Base-by-base conservation (phyloP, 2,329 filamentous ascomycete genomes). In the Nemania bipapillata region DNA sequence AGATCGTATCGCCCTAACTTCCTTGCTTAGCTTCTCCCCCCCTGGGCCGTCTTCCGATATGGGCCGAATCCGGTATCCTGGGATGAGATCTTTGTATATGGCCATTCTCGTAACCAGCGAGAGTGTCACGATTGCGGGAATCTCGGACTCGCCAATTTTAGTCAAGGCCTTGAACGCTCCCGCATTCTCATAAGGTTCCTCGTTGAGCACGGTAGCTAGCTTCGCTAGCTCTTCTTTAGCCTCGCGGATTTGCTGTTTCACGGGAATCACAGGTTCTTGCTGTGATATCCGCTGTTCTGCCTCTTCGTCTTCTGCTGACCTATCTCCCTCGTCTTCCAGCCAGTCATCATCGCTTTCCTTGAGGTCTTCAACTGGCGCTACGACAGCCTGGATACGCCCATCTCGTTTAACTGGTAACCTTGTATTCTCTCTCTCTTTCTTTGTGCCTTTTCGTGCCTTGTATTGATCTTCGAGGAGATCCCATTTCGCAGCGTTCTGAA, bases 31-130 rank as follows among this genome's bases (percentile, higher is more conserved):
- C 79, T 96, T 96, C 71, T 90, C 90, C 66, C 87, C 87, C 67
- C 87, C 87, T 77, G 91, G 86, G 52, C 91, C 89, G 35, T 93
- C 91, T 68, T 96, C 93, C 0, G 87, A 85, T 3, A 93, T 83
- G 1, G 93, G 92, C 20, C 96, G 90, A 83, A 99, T 98, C 69
- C 96, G 88, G 79, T 99, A 99, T 24, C 96, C 96, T 0, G 96
- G 96, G 67, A 99, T 98, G 54, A 97, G 88, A 80, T 98, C 96
- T 79, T 95, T 97, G 85, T 95, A 99, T 12, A 98, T 89, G 0
- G 94, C 88, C 78, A 96, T 86, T 80, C 97, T 94, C 24, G 96
- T 93, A 55, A 91, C 92, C 71, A 99, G 83, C 6, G 92, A 90
- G 69, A 99, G 86, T 80, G 97, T 97, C 82, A 92, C 91, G 60